Evolutionary conservation across 768 basidiomycete species (phyloP), one percentile per base, ranked within the genome.

Genomic region (Pleurotus sapidus): DNA sequence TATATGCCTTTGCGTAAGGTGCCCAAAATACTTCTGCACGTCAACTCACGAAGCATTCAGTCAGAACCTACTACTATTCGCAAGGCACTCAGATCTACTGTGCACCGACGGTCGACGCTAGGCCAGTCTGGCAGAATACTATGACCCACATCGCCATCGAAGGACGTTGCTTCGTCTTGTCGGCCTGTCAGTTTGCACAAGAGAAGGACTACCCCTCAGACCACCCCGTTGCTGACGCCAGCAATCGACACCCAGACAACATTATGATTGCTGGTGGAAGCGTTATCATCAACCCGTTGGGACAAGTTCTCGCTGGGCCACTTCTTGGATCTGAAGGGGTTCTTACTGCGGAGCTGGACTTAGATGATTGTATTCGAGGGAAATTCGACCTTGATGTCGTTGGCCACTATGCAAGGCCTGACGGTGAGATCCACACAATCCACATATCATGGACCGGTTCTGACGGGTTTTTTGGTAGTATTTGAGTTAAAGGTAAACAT

Each of bases 111-210:
- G 85, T 87, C 18, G 87, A 88, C 60, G 72, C 77, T 4, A 74
- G 86, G 2, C 76, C 77, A 2, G 71, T 65, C 7, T 88, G 86
- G 87, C 74, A 75, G 60, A 68, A 71, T 57, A 79, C 82, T 0
- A 86, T 87, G 83, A 63, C 70, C 23, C 85, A 86, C 62, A 84
- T 88, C 49, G 86, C 87, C 0, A 69, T 84, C 37, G 87, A 88
- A 65, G 87, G 87, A 8, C 78, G 87, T 23, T 86, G 84, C 68
- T 86, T 87, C 67, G 87, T 88, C 49, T 72, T 88, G 23, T 77
- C 82, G 12, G 84, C 84, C 3, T 86, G 82, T 54, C 83, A 86
- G 62, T 86, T 77, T 63, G 76, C 82, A 0, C 74, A 78, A 57
- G 80, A 79, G 60, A 74, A 75, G 65, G 79, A 86, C 63, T 86